Conservation (phyloP, 108 stramenopile genomes). For the Nitzschia palea region DNA sequence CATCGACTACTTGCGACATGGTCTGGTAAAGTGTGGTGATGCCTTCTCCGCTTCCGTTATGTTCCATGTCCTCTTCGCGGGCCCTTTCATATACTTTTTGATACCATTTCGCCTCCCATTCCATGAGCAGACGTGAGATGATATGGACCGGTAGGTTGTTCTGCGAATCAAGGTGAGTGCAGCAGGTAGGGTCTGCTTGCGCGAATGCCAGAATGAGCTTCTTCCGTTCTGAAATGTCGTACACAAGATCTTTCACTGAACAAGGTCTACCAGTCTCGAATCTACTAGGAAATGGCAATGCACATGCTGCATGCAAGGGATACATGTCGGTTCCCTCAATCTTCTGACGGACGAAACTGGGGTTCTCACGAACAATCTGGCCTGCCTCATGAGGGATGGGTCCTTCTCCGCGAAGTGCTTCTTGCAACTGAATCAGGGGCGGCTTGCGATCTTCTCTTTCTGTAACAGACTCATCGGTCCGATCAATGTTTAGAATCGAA, state of each 20-base stretch:
- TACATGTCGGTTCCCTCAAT: conserved; percentile 9
- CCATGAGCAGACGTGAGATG: conserved; percentile 47
- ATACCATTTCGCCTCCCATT: conserved; percentile 63
- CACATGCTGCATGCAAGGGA: conserved; percentile 39
- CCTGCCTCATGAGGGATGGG: conserved; percentile 11
- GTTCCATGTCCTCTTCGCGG: conserved; percentile 13
- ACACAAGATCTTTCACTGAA: conserved; percentile 22
- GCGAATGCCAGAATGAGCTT: conserved; percentile 14
- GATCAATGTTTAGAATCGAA: neutral
- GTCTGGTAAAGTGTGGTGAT: conserved; percentile 44
- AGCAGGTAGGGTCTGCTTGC: conserved; percentile 25
- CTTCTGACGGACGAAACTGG: conserved; percentile 11
- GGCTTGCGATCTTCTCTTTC: neutral
- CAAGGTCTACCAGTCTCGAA: conserved; percentile 20
- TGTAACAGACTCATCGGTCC: neutral
- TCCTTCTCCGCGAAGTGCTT: conserved; percentile 8
- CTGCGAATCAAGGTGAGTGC: conserved; percentile 26
- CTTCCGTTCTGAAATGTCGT: conserved; percentile 23
- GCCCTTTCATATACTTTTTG: conserved; percentile 44
- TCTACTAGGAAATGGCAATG: conserved; percentile 33
- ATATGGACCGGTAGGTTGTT: conserved; percentile 61
- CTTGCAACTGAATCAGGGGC: too few species aligned
- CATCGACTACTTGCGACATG: conserved; percentile 51
- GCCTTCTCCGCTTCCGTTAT: conserved; percentile 2
- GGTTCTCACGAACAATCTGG: conserved; percentile 12